phyloP scores from a whole-genome alignment of 495 filamentous ascomycete genomes.

The Acidomyces sp. region DNA sequence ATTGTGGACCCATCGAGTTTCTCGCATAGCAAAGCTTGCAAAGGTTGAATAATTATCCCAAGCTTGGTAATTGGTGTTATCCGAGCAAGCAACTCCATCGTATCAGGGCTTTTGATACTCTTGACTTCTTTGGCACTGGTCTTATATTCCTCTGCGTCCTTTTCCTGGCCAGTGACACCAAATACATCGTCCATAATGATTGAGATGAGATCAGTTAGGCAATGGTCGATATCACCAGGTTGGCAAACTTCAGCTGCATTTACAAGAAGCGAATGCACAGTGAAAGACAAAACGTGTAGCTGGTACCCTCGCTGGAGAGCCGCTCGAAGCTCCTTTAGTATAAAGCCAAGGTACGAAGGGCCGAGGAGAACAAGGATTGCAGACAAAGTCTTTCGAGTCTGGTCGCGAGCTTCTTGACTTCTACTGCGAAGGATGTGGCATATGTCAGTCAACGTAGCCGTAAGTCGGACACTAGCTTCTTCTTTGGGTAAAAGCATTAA shows the following conservation, averaged over 20 bases:
- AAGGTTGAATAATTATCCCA: slow-evolving; percentile 58
- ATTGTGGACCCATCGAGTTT: slow-evolving; percentile 66
- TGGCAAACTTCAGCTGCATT: slow-evolving; percentile 56
- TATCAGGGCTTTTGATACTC: slow-evolving; percentile 92
- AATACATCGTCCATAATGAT: slow-evolving; percentile 98
- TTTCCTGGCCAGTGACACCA: slow-evolving; percentile 87
- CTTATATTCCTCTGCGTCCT: slow-evolving; percentile 89
- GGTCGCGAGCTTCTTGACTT: slow-evolving; percentile 76
- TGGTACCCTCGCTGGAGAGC: slow-evolving; percentile 78
- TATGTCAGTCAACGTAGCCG: slow-evolving; percentile 76
- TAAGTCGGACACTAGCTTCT: slow-evolving; percentile 57
- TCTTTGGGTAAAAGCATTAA: slow-evolving; percentile 62
- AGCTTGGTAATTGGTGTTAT: slow-evolving; percentile 61
- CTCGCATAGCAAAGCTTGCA: slow-evolving; percentile 65
- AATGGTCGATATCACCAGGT: slow-evolving; percentile 82
- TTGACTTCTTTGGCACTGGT: slow-evolving; percentile 97
- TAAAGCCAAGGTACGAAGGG: slow-evolving; percentile 70
- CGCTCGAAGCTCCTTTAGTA: slow-evolving; percentile 79
- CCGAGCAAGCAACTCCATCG: slow-evolving; percentile 84
- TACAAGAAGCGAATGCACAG: slow-evolving; percentile 82
- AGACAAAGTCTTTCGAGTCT: slow-evolving; percentile 73
- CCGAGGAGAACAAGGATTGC: slow-evolving; percentile 71
- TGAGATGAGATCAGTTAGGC: slow-evolving; percentile 57
- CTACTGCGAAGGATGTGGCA: slow-evolving; percentile 84
- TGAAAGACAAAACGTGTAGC: slow-evolving; percentile 89